Percentiles rank a stretch among this genome's conserved stretches.
Conservation (phyloP, 2,329 filamentous ascomycete genomes). For the Gyromitra esculenta region DNA sequence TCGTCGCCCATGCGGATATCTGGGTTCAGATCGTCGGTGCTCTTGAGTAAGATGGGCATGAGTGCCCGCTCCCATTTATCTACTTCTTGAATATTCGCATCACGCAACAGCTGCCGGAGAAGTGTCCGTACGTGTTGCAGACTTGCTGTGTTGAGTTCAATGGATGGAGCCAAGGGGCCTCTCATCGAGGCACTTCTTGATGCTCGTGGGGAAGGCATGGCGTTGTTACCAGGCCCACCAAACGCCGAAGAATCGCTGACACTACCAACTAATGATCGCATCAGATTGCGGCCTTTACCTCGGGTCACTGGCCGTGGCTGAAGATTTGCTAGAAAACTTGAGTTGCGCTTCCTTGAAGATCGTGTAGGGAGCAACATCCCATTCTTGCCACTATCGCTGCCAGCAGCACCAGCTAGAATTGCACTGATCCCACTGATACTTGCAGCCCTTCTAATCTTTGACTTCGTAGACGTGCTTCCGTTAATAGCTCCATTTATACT, state of each 20-base stretch:
- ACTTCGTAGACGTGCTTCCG: slow-evolving; percentile 38
- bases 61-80: slow-evolving; percentile 88
- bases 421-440: slow-evolving; percentile 53
- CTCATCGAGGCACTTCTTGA: slow-evolving; percentile 80
- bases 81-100: slow-evolving; percentile 76
- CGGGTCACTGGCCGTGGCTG: slow-evolving; percentile 59
- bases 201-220: slow-evolving; percentile 49
- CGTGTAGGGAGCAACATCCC: slow-evolving; percentile 41
- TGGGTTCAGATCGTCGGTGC: slow-evolving; percentile 92
- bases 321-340: slow-evolving; percentile 54
- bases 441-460: slow-evolving; percentile 52
- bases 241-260: slow-evolving; percentile 45
- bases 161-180: slow-evolving; percentile 75
- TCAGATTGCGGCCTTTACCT: slow-evolving; percentile 52
- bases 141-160: slow-evolving; percentile 87
- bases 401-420: slow-evolving; percentile 42
- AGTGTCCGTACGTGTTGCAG: slow-evolving; percentile 87
- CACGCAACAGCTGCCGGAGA: slow-evolving; percentile 81
- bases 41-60: slow-evolving; percentile 86
- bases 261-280: slow-evolving; percentile 53
- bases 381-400: slow-evolving; percentile 45
- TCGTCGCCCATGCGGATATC: slow-evolving; percentile 90
- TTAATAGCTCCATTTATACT: slow-evolving; percentile 31
- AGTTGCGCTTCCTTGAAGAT: slow-evolving; percentile 48
- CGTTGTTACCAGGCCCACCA: slow-evolving; percentile 40